Evolutionary conservation across 352 stramenopile genomes (phyloP).

Genomic region (Phytophthora pisi): DNA sequence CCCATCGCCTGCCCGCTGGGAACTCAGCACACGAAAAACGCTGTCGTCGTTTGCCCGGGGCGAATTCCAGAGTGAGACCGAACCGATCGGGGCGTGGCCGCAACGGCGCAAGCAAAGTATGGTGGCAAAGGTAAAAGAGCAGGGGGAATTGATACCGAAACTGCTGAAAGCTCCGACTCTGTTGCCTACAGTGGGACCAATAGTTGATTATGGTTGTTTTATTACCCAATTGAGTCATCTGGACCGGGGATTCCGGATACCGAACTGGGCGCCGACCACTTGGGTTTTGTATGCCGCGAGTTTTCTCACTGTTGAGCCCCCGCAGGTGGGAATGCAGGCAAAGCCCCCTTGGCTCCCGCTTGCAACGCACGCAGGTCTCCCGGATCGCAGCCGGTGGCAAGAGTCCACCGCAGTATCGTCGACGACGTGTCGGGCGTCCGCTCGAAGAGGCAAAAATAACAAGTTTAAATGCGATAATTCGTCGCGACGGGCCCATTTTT

Average conservation of each 20-base stretch:
- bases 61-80: constrained; percentile 37
- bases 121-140: constrained; percentile 22
- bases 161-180: constrained; percentile 33
- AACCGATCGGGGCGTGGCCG: constrained; percentile 12
- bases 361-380: constrained; percentile 30
- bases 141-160: constrained; percentile 25
- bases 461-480: not conserved
- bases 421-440: not conserved
- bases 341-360: constrained; percentile 19
- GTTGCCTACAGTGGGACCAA: constrained; percentile 15
- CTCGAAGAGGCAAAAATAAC: constrained; percentile 12
- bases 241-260: constrained; percentile 24
- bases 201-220: constrained; percentile 11
- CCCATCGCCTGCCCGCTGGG: constrained; percentile 21
- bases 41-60: constrained; percentile 18
- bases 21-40: constrained; percentile 11
- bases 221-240: constrained; percentile 7
- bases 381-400: constrained; percentile 21
- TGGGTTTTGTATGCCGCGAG: not conserved
- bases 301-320: constrained; percentile 1
- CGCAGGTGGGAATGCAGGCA: not conserved
- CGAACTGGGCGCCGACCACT: constrained; percentile 6
- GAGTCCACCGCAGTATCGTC: constrained; percentile 1
- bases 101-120: constrained; percentile 12
- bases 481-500: constrained; percentile 7